Evolutionary conservation across 345 rosid genomes (phyloP).

Genomic region (Salix brachista): DNA sequence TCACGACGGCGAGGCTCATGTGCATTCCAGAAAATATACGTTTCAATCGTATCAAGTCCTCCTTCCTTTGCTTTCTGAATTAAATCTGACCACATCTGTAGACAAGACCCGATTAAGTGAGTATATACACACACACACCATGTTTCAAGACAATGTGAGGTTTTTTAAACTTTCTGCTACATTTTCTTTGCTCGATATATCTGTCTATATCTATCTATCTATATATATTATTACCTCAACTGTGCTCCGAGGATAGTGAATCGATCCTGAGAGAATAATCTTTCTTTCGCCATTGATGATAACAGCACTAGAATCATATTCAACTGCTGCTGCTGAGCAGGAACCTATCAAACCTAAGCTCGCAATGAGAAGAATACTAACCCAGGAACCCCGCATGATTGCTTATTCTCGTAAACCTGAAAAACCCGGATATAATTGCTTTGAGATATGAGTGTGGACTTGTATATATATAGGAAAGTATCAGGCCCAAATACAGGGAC

Average conservation of each 20-base stretch:
- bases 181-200: too few relatives aligned
- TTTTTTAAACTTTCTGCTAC: too few relatives aligned
- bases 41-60: conserved; percentile 49
- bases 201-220: too few relatives aligned
- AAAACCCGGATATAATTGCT: too few relatives aligned
- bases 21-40: conserved; percentile 51
- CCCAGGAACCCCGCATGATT: conserved; percentile 1
- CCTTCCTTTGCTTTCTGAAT: conserved; percentile 49
- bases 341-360: conserved; percentile 3
- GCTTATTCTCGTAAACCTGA: too few relatives aligned
- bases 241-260: conserved; percentile 54
- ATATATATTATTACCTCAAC: conserved; percentile 29
- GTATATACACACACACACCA: too few relatives aligned
- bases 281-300: conserved; percentile 48
- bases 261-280: conserved; percentile 40
- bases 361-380: background rate
- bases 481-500: too few relatives aligned
- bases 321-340: conserved; percentile 14
- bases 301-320: conserved; percentile 32
- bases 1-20: conserved; percentile 48
- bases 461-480: too few relatives aligned
- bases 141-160: too few relatives aligned
- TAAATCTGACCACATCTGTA: conserved; percentile 59
- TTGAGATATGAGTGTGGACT: too few relatives aligned
- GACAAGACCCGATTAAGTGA: too few relatives aligned